Conservation (phyloP, 768 basidiomycete genomes). For the Punctularia strigosozonata region DNA sequence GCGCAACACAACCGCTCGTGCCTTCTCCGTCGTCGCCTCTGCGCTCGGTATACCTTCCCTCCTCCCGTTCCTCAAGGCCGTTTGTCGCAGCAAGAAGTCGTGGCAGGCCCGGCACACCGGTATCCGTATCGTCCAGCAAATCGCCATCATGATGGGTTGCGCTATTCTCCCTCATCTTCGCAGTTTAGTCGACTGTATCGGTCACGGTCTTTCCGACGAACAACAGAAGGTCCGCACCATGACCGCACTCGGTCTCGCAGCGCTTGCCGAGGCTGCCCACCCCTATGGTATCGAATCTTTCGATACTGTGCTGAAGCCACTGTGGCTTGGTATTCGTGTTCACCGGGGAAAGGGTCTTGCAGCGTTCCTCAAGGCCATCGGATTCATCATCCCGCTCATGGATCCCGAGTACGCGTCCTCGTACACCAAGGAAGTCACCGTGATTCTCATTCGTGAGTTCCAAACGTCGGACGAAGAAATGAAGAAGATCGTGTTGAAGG, state of each 20-base stretch:
- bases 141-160: constrained; percentile 99
- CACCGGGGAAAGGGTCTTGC: constrained; percentile 93
- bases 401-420: constrained; percentile 99
- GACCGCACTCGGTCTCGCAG: constrained; percentile 87
- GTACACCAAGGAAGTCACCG: constrained; percentile 96
- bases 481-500: constrained; percentile 99
- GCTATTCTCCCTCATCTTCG: constrained; percentile 94
- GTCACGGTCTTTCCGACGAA: constrained; percentile 85
- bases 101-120: constrained; percentile 99
- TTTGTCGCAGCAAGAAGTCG: constrained; percentile 97
- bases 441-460: constrained; percentile 96
- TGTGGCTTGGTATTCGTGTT: constrained; percentile 89
- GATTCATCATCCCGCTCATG: constrained; percentile 99
- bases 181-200: constrained; percentile 93
- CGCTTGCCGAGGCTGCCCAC: constrained; percentile 91
- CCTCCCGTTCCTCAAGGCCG: constrained; percentile 95
- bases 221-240: constrained; percentile 95
- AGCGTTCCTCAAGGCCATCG: constrained; percentile 94
- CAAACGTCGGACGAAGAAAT: constrained; percentile 99
- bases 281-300: constrained; percentile 99
- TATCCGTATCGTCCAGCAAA: constrained; percentile 98
- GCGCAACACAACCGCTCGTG: constrained; percentile 96
- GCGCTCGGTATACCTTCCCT: constrained; percentile 96
- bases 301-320: constrained; percentile 89
- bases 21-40: constrained; percentile 97